These are phyloP conservation scores for Boletus rufocinnamomeus DNA, from an alignment of 768 basidiomycete species.

Conservation along the genomic window DNA sequence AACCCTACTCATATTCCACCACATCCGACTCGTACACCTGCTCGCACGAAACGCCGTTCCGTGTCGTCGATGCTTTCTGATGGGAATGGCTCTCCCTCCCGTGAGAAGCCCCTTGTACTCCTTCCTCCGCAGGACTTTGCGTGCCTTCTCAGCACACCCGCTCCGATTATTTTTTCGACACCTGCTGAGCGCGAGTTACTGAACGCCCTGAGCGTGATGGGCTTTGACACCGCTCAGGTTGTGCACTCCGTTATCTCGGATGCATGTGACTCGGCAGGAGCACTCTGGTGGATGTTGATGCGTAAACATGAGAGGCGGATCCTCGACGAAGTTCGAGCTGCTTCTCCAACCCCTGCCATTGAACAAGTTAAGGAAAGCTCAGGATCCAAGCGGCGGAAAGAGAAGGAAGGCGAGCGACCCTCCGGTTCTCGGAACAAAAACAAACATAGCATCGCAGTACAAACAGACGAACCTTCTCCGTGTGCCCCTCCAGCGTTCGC, in stretches of 20 bases:
- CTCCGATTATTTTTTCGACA: slow-evolving; percentile 87
- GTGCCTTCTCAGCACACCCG: slow-evolving; percentile 59
- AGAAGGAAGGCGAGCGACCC: slow-evolving; percentile 26
- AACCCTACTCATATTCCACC: slow-evolving; percentile 46
- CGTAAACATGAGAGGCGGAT: slow-evolving; percentile 71
- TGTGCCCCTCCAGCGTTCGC: slow-evolving; percentile 60
- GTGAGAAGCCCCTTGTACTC: slow-evolving; percentile 46
- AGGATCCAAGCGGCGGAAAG: slow-evolving; percentile 35
- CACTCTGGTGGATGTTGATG: slow-evolving; percentile 96
- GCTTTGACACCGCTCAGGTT: slow-evolving; percentile 93
- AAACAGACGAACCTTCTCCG: slow-evolving; percentile 43
- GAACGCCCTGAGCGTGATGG: slow-evolving; percentile 69
- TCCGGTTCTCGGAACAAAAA: slow-evolving; percentile 26
- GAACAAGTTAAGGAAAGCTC: slow-evolving; percentile 23
- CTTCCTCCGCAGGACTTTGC: slow-evolving; percentile 58
- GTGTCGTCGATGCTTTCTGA: slow-evolving; percentile 86
- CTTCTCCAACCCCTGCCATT: slow-evolving; percentile 19
- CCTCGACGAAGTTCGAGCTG: slow-evolving; percentile 37
- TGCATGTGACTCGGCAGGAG: slow-evolving; percentile 90
- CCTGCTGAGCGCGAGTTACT: slow-evolving; percentile 78
- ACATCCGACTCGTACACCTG: slow-evolving; percentile 82
- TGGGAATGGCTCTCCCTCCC: slow-evolving; percentile 49
- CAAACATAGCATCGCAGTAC: slow-evolving; percentile 40
- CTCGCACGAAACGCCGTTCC: slow-evolving; percentile 92
- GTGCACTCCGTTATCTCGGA: slow-evolving; percentile 90